phyloP scores from a whole-genome alignment of 108 stramenopile genomes.

The Nitzschia palea region DNA sequence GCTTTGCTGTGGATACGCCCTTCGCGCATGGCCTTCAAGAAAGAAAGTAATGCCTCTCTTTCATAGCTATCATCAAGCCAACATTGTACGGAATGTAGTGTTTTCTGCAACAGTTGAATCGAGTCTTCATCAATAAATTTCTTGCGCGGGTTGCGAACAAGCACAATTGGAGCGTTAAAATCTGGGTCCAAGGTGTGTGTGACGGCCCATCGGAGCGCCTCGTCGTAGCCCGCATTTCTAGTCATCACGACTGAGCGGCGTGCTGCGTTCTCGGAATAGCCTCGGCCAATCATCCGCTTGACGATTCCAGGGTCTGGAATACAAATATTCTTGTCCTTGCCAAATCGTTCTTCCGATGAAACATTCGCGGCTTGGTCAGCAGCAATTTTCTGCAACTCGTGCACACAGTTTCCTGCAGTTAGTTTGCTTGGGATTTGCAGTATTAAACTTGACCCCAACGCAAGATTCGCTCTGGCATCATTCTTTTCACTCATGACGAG shows the following conservation, averaged over 20 bases:
- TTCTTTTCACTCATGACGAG: slow-evolving; percentile 11
- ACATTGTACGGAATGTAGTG: not conserved
- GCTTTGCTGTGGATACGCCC: too few relatives aligned
- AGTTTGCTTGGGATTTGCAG: slow-evolving; percentile 32
- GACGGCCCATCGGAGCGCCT: slow-evolving; percentile 78
- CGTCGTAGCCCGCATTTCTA: slow-evolving; percentile 53
- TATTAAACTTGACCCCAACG: slow-evolving; percentile 18
- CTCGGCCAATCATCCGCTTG: slow-evolving; percentile 32
- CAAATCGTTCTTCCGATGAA: slow-evolving; percentile 22
- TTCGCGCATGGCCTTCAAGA: too few relatives aligned
- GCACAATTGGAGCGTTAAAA: slow-evolving; percentile 63
- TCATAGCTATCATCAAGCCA: not conserved
- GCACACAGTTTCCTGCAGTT: slow-evolving; percentile 5
- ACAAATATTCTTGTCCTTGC: not conserved
- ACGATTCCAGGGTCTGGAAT: slow-evolving; percentile 22
- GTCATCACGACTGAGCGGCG: slow-evolving; percentile 64
- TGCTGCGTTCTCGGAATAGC: slow-evolving; percentile 70
- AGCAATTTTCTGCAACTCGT: slow-evolving; percentile 33
- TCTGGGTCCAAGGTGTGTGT: slow-evolving; percentile 63
- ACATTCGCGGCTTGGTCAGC: slow-evolving; percentile 19
- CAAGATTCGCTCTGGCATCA: slow-evolving; percentile 23
- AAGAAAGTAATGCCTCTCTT: not conserved
- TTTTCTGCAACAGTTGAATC: slow-evolving; percentile 21
- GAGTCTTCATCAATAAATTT: slow-evolving; percentile 25
- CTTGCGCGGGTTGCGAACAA: slow-evolving; percentile 22